Base-by-base conservation (phyloP, 164 flowering plant genomes). In the Annona cherimola region DNA sequence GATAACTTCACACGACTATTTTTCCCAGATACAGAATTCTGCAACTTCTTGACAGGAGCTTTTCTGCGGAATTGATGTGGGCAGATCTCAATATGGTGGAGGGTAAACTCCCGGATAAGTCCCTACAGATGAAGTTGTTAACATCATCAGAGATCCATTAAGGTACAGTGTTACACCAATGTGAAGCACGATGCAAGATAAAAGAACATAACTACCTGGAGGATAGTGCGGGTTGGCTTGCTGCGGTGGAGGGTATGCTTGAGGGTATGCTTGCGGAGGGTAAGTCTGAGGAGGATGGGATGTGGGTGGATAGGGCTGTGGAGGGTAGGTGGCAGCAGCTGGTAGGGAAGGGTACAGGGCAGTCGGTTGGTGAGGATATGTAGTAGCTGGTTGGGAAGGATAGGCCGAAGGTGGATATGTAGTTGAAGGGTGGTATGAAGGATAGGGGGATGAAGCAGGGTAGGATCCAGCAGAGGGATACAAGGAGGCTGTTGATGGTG, bases 211-310 rank as follows among this genome's bases (percentile, higher is more conserved):
- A 43, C 54, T 77, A 88, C 89, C 86, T 73, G 87, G 85, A 50
- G 86, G 81, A 75, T 80, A 78, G 69, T 76, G 72, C 2, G 85
- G 75, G 14, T 83, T 26, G 54, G 76, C 69, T 39, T 80, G 83
- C 57, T 80, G 83, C 3, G 83, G 83, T n/a, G 87, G 89, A 20
- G 85, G 87, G 57, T 82, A 82, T 2, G 84, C 74, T 64, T 84
- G 87, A 57, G 90, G 86, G 66, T 85, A 85, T 7, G 84, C 46
- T 55, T 81, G 68, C 61, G 87, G 82, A 39, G 87, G 88, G 62
- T 86, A 90, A 8, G 85, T 64, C 19, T 74, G 75, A 2, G 93
- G 83, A 77, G 91, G 93, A 82, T 84, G 86, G 6, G 78, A 50
- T 16, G 14, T 78, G 16, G 84, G 60, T 20, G 82, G 71, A 18